phyloP scores from a whole-genome alignment of 176 grass and related monocot species.

The Dendrocalamus sinicus region DNA sequence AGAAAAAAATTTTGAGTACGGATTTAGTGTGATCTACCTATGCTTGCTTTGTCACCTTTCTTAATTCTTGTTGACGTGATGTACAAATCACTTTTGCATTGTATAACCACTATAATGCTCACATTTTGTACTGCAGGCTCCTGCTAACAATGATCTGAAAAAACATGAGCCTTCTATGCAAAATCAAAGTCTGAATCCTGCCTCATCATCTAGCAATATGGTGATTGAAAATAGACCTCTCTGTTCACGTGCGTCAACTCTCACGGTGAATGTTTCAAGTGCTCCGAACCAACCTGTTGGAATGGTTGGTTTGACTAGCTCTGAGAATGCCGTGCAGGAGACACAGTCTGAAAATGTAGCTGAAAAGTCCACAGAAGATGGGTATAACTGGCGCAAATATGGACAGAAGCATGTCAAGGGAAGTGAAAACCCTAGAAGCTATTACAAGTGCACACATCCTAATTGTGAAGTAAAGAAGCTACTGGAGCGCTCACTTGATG shows the following conservation, averaged over 20 bases:
- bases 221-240: conserved; percentile 52
- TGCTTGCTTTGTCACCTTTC: conserved; percentile 11
- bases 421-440: conserved; percentile 96
- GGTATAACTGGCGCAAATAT: conserved; percentile 96
- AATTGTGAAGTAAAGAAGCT: conserved; percentile 97
- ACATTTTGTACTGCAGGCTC: conserved; percentile 59
- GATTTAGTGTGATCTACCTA: conserved; percentile 17
- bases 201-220: conserved; percentile 50
- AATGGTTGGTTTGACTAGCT: conserved; percentile 46
- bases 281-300: conserved; percentile 54
- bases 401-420: conserved; percentile 98
- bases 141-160: conserved; percentile 45
- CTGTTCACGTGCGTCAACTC: conserved; percentile 47
- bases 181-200: conserved; percentile 56
- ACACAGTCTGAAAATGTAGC: conserved; percentile 58
- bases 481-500: conserved; percentile 85
- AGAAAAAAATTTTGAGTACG: background rate
- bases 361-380: conserved; percentile 84
- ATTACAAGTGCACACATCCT: conserved; percentile 99
- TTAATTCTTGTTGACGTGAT: conserved; percentile 22
- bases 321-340: conserved; percentile 58
- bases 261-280: conserved; percentile 50
- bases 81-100: conserved; percentile 24
- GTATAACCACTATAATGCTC: conserved; percentile 23
- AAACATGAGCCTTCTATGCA: conserved; percentile 58